Evolutionary conservation across 2,329 filamentous ascomycete genomes (phyloP).

Genomic region (Teratosphaeria pseudoeucalypti): DNA sequence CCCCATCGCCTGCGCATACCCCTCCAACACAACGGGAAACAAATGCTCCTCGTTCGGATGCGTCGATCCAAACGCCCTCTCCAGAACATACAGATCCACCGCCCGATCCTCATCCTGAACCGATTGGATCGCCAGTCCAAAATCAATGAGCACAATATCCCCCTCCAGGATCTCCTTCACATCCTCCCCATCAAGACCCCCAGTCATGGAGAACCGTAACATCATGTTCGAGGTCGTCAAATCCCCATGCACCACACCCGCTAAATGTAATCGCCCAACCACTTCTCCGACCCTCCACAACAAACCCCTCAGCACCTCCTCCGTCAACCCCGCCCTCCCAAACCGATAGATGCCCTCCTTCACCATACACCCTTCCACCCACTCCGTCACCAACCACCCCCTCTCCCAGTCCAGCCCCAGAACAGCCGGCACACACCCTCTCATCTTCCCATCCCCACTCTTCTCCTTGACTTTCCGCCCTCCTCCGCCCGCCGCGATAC

Average conservation of each 20-base stretch:
- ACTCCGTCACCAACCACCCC: constrained; percentile 73
- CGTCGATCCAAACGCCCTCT: constrained; percentile 87
- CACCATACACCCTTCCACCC: constrained; percentile 64
- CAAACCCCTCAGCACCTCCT: constrained; percentile 20
- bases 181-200: neutral
- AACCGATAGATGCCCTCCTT: constrained; percentile 49
- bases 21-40: constrained; percentile 65
- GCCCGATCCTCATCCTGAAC: constrained; percentile 83
- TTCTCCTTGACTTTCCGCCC: constrained; percentile 4
- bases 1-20: constrained; percentile 58
- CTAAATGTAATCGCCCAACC: constrained; percentile 53
- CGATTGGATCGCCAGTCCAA: constrained; percentile 76
- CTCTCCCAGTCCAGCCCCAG: constrained; percentile 56
- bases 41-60: constrained; percentile 80
- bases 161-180: constrained; percentile 40
- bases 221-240: constrained; percentile 97
- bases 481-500: constrained; percentile 37
- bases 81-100: constrained; percentile 91
- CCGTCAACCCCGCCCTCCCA: constrained; percentile 11
- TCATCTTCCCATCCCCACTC: constrained; percentile 1
- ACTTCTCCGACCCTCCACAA: constrained; percentile 26
- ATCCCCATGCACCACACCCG: constrained; percentile 89
- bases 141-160: constrained; percentile 85
- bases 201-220: constrained; percentile 39
- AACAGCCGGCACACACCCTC: constrained; percentile 60